Evolutionary conservation across 2,329 filamentous ascomycete genomes (phyloP), one percentile per base, ranked within the genome.

Genomic region (Xylaria hypoxylon): DNA sequence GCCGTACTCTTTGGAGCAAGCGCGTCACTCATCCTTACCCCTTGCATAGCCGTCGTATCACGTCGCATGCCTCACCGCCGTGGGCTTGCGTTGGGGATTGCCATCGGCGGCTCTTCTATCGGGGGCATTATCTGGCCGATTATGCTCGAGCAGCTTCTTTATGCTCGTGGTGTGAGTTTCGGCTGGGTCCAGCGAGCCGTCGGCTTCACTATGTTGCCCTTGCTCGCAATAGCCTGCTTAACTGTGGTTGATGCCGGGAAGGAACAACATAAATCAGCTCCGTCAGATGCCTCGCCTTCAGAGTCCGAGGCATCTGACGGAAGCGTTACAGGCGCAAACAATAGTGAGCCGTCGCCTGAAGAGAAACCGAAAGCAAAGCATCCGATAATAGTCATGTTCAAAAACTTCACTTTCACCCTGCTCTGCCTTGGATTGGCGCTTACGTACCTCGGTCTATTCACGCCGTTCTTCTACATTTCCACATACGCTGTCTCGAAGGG

Each of bases 181-280:
- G 76, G 64, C 10, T 72, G 70, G 70, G 52, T 52, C 4, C 64
- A 71, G 72, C 74, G 79, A 4, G 78, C 76, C 10, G 73, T 80
- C 3, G 80, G 77, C 0, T 82, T 82, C 40, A 77, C 77, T 19
- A 80, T 81, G 78, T 66, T 80, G 2, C 79, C 79, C 3, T 69
- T 79, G 3, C 69, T 81, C 5, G 58, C 51, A 0, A 65, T 81
- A 31, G 68, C 77, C 2, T 78, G 75, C 52, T 6, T 74, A 10
- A 62, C 73, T 24, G 62, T 75, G 38, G 33, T 64, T 17, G 71
- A 75, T 35, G 59, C 59, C 15, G 56, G 53, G 42, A 47, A 42
- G 31, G 22, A 31, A 6, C n/a, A 45, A 33, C 24, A 26, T 35
- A 57, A 50, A 6, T 0, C 44, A 65, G 24, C 35, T 42, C 17